phyloP scores from a whole-genome alignment of 805 yeast species.

The Teunomyces gatunensis region DNA sequence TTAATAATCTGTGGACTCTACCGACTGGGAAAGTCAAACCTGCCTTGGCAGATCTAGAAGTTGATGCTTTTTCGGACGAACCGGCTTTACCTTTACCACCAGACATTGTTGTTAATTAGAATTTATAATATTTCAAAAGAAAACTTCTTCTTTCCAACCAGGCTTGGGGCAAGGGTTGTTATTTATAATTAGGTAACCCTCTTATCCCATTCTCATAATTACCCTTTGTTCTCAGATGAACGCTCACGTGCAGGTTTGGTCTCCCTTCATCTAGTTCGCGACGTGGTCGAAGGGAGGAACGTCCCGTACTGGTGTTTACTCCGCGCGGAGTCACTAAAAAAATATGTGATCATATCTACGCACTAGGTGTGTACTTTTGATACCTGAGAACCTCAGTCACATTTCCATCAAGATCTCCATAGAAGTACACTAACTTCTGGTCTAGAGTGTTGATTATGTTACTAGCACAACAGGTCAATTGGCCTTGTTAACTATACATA shows the following conservation, averaged over 20 bases:
- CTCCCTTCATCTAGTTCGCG: not conserved
- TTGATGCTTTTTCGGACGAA: slow-evolving; percentile 46
- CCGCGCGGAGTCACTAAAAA: not conserved
- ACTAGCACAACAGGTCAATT: too few relatives aligned
- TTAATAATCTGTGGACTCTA: slow-evolving; percentile 50
- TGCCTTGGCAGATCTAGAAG: slow-evolving; percentile 49
- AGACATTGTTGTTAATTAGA: slow-evolving; percentile 10
- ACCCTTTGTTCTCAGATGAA: not conserved
- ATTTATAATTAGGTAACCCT: not conserved
- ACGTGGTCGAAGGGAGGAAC: not conserved
- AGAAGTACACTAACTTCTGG: not conserved
- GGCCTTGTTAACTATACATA: too few relatives aligned
- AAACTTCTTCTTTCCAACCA: not conserved
- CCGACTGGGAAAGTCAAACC: slow-evolving; percentile 52
- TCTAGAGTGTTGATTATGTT: too few relatives aligned
- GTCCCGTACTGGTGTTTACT: slow-evolving; percentile 2
- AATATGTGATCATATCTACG: not conserved
- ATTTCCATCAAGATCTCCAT: not conserved
- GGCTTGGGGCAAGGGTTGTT: not conserved
- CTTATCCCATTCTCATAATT: not conserved
- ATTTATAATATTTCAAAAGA: not conserved
- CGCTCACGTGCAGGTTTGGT: not conserved
- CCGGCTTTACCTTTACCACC: slow-evolving; percentile 41
- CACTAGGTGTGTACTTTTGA: not conserved
- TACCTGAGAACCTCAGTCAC: not conserved